These are phyloP conservation scores for Phytopythium sindhum DNA, from an alignment of 352 stramenopile genomes.

Conservation along the genomic window DNA sequence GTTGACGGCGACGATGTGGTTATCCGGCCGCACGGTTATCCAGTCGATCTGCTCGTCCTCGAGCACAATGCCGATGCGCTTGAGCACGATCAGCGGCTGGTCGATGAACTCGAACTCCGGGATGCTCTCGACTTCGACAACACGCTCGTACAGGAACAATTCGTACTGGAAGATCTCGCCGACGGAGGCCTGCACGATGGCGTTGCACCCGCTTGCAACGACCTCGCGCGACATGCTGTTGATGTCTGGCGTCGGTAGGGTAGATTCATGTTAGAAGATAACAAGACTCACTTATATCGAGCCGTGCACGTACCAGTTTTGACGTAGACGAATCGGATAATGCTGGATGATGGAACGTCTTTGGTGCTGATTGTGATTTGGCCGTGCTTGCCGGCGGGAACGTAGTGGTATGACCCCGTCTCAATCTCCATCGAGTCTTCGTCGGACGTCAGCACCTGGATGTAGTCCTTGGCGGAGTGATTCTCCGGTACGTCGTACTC, in stretches of 20 bases:
- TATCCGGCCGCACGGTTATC: conserved; percentile 72
- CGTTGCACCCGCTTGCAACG: conserved; percentile 84
- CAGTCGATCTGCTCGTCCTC: conserved; percentile 77
- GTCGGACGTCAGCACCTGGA: conserved; percentile 77
- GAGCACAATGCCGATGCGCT: conserved; percentile 78
- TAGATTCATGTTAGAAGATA: background rate
- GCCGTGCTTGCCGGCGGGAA: conserved; percentile 53
- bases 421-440: conserved; percentile 71
- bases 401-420: conserved; percentile 75
- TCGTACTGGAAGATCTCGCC: conserved; percentile 89
- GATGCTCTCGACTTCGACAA: conserved; percentile 87
- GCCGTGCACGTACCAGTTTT: conserved; percentile 46
- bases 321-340: conserved; percentile 82
- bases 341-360: conserved; percentile 59
- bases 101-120: conserved; percentile 86
- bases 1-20: conserved; percentile 87
- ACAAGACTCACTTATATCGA: background rate
- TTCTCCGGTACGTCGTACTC: conserved; percentile 77
- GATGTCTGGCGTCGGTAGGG: conserved; percentile 43
- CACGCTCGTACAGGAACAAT: conserved; percentile 81
- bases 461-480: conserved; percentile 85
- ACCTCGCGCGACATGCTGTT: conserved; percentile 81
- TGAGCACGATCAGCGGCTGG: conserved; percentile 81
- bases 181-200: conserved; percentile 76
- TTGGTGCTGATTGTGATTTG: conserved; percentile 80